Evolutionary conservation across 495 filamentous ascomycete species (phyloP).

Genomic region (Lepidopterella palustris): DNA sequence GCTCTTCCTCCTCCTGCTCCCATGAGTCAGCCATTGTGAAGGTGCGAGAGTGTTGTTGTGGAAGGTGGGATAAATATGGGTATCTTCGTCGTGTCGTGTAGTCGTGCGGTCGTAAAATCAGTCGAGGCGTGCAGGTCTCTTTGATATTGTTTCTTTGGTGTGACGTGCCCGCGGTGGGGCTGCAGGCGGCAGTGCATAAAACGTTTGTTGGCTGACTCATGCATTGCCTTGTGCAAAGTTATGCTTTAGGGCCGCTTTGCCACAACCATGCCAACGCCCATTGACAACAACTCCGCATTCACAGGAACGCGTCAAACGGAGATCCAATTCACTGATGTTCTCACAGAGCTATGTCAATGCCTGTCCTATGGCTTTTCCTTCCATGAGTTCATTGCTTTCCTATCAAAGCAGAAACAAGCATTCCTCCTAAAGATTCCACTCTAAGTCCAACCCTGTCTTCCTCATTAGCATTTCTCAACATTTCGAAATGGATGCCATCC

Average conservation of each 20-base stretch:
- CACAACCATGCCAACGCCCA: neutral
- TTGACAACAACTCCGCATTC: neutral
- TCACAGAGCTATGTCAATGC: neutral
- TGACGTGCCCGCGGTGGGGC: too few relatives aligned
- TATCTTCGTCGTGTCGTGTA: too few relatives aligned
- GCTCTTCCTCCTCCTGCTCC: constrained; percentile 90
- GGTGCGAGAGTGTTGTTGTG: constrained; percentile 2
- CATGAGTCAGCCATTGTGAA: constrained; percentile 77
- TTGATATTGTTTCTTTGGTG: too few relatives aligned
- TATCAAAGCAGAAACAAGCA: neutral
- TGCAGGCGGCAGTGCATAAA: too few relatives aligned
- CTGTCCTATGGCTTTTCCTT: neutral
- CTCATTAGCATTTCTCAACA: neutral
- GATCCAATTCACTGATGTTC: neutral
- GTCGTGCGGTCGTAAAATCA: too few relatives aligned
- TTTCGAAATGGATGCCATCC: neutral
- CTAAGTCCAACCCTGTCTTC: neutral
- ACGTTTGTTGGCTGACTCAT: too few relatives aligned
- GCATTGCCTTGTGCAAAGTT: too few relatives aligned
- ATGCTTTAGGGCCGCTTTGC: too few relatives aligned
- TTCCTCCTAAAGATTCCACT: neutral
- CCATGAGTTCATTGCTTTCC: too few relatives aligned
- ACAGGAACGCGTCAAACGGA: neutral
- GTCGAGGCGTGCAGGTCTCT: too few relatives aligned
- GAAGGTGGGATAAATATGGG: neutral